These are phyloP conservation scores for Russula griseocarnosa DNA, from an alignment of 768 basidiomycete genomes.

Conservation along the genomic window DNA sequence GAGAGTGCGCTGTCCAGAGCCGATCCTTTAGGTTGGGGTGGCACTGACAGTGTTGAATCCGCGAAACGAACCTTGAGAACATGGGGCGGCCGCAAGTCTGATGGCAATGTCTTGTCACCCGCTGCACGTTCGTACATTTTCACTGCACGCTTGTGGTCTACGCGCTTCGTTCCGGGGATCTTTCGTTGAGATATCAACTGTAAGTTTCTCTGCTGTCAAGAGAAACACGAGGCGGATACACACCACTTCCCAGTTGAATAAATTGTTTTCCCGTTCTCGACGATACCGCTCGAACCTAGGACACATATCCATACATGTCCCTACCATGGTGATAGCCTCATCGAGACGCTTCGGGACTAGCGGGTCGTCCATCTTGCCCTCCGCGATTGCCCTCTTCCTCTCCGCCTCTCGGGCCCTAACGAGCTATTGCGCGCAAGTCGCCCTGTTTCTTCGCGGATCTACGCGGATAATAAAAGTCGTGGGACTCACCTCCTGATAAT, in stretches of 20 bases:
- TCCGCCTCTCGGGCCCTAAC: constrained; percentile 71
- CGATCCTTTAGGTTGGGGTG: background rate
- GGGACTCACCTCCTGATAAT: constrained; percentile 63
- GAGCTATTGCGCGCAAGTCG: constrained; percentile 38
- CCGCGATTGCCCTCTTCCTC: constrained; percentile 66
- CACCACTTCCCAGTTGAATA: constrained; percentile 84
- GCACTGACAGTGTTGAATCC: constrained; percentile 7
- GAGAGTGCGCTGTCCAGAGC: constrained; percentile 59
- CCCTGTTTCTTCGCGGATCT: background rate
- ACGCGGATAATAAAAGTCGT: background rate
- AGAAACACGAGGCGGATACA: constrained; percentile 34
- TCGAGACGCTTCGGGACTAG: constrained; percentile 72
- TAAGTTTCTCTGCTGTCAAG: constrained; percentile 10
- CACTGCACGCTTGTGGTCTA: constrained; percentile 84
- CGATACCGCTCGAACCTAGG: constrained; percentile 90
- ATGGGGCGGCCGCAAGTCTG: constrained; percentile 83
- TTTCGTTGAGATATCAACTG: constrained; percentile 40
- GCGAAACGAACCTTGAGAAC: constrained; percentile 60
- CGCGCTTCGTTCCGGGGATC: constrained; percentile 79
- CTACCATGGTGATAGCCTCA: constrained; percentile 89
- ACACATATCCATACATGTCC: constrained; percentile 92
- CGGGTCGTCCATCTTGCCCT: constrained; percentile 88
- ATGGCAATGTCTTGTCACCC: constrained; percentile 87
- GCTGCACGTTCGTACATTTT: constrained; percentile 95
- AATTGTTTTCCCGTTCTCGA: constrained; percentile 82